Base-by-base conservation (phyloP, 495 filamentous ascomycete species). In the Xylaria sp. region DNA sequence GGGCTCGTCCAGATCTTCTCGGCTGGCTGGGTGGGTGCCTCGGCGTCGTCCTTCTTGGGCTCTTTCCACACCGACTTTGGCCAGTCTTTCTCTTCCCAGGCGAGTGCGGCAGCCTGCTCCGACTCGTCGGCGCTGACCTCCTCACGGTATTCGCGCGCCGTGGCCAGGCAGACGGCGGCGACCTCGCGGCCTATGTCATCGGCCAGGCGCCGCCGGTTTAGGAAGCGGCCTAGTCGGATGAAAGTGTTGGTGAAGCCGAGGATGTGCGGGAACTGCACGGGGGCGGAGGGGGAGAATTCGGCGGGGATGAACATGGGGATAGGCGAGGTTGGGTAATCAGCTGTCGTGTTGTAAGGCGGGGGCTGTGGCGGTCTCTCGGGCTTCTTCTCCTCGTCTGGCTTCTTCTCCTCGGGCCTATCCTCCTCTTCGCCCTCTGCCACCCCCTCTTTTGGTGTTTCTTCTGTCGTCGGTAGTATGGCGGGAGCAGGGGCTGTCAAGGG, bases 161-260 rank as follows among this genome's bases (percentile, higher is more conserved):
- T 78, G 6, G 89, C 91, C 6, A 98, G 85, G 37, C 95, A 94
- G 26, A 93, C 87, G 44, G 92, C 91, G 0, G 95, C 97, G 41
- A 94, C 93, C 59, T 97, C 89, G n/a, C 93, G 91, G 53, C 96
- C 97, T 67, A 97, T 90, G 6, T 89, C 84, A 75, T 99, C 95
- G 53, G 97, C 97, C 21, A 97, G 85, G 53, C 88, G 80, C 17
- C 97, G 93, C 59, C 93, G 91, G 78, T 90, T 97, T 50, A 99
- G 84, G 86, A 93, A 99, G 57, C 96, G 93, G 76, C 93, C 92
- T 63, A 98, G 77, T 44, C 96, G 89, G 72, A 89, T 93, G 0
- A 93, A 93, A 0, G 94, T 98, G 81, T 97, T 95, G 59, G 94
- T 81, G 84, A 99, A 97, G 70, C 96, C 96, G 35, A 99, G 92